phyloP scores from a whole-genome alignment of 2,329 filamentous ascomycete species.

The Aspergillus brasiliensis region DNA sequence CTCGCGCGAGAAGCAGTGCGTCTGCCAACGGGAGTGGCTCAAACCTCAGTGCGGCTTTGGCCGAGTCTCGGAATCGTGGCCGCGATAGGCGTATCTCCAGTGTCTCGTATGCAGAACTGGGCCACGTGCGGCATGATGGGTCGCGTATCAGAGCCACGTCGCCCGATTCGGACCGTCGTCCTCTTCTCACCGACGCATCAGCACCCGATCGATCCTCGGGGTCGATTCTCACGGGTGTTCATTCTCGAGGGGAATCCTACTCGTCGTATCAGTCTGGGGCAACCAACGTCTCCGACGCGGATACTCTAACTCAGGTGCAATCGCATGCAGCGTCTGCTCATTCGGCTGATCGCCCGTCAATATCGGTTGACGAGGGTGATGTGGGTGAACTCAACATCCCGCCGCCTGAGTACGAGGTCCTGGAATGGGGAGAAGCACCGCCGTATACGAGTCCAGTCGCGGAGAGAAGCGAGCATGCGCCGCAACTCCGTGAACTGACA shows the following conservation, averaged over 20 bases:
- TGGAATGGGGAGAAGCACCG: constrained; percentile 48
- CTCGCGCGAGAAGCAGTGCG: constrained; percentile 45
- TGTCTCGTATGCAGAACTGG: constrained; percentile 51
- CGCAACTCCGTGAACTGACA: constrained; percentile 21
- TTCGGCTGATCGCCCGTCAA: constrained; percentile 24
- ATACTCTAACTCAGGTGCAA: constrained; percentile 29
- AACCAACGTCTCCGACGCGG: constrained; percentile 32
- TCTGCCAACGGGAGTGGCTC: constrained; percentile 38
- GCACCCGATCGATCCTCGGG: constrained; percentile 29
- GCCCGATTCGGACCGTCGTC: constrained; percentile 50
- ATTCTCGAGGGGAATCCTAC: constrained; percentile 37
- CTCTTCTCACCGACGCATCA: constrained; percentile 44
- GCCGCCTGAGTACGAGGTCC: constrained; percentile 46
- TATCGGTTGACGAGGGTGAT: constrained; percentile 36
- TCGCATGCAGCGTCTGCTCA: constrained; percentile 30
- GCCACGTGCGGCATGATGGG: constrained; percentile 53
- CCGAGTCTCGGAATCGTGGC: constrained; percentile 47
- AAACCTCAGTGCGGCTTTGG: constrained; percentile 38
- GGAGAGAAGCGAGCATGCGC: constrained; percentile 19
- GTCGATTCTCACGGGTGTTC: constrained; percentile 29
- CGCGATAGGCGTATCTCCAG: constrained; percentile 50
- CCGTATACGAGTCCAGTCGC: constrained; percentile 37
- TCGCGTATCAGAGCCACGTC: constrained; percentile 51
- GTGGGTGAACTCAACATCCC: constrained; percentile 40
- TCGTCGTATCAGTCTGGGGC: constrained; percentile 39